Evolutionary conservation across 371 early-diverging fungal genomes (phyloP).

Genomic region (Mortierella sp.): DNA sequence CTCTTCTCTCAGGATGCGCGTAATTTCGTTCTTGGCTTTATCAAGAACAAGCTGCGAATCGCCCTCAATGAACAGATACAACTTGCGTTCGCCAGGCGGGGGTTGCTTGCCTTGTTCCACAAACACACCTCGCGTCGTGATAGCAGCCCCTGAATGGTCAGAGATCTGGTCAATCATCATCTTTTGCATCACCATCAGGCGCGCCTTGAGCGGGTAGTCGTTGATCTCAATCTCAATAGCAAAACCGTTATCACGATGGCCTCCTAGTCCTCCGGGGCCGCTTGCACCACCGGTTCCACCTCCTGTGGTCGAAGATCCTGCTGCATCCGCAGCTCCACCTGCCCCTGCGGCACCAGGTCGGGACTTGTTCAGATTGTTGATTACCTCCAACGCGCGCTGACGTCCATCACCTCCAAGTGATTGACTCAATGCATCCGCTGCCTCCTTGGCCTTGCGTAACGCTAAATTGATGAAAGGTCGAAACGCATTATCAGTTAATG

Average conservation of each 20-base stretch:
- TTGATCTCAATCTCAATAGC: conserved; percentile 95
- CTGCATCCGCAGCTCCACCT: conserved; percentile 42
- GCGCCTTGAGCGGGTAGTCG: conserved; percentile 97
- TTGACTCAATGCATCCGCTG: conserved; percentile 39
- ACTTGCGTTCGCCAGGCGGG: conserved; percentile 84
- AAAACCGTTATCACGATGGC: conserved; percentile 61
- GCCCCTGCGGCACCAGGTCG: conserved; percentile 36
- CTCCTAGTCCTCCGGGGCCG: conserved; percentile 46
- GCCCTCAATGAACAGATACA: conserved; percentile 95
- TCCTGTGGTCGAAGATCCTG: conserved; percentile 58
- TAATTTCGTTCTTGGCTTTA: conserved; percentile 94
- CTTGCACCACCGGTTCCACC: conserved; percentile 23
- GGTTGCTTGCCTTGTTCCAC: conserved; percentile 89
- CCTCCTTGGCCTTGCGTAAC: conserved; percentile 46
- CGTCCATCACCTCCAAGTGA: conserved; percentile 52
- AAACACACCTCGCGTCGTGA: conserved; percentile 94
- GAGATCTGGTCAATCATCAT: conserved; percentile 89
- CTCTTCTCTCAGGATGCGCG: conserved; percentile 90
- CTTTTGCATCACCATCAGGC: conserved; percentile 96
- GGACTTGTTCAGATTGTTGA: conserved; percentile 45
- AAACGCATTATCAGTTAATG: not conserved
- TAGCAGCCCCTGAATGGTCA: conserved; percentile 93
- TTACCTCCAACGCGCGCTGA: conserved; percentile 53
- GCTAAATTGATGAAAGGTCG: conserved; percentile 12
- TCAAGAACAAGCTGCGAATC: conserved; percentile 92